Percentiles rank a stretch among this genome's conserved stretches.
phyloP scores from a whole-genome alignment of 179 eudicot genomes.

The Amaranthus tricolor region DNA sequence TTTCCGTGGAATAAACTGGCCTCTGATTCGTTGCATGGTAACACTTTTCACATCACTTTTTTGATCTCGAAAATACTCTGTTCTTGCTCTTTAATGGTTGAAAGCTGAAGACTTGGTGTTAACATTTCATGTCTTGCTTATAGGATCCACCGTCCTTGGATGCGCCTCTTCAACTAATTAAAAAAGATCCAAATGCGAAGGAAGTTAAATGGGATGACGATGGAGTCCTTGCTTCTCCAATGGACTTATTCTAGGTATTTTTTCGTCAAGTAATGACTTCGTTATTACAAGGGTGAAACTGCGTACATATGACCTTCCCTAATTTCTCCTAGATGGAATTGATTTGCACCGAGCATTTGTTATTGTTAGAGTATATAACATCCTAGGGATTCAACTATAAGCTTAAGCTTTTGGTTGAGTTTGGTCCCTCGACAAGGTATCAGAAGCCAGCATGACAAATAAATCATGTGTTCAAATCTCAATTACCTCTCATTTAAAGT shows the following conservation, averaged over 20 bases:
- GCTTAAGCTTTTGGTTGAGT: too few relatives aligned
- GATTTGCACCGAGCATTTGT: too few relatives aligned
- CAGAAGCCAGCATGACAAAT: too few relatives aligned
- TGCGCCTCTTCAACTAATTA: constrained; percentile 62
- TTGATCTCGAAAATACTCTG: background rate
- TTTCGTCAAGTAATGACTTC: background rate
- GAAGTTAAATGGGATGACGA: constrained; percentile 72
- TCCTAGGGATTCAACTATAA: too few relatives aligned
- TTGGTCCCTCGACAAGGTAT: too few relatives aligned
- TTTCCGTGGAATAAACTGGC: constrained; percentile 90
- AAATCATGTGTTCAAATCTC: too few relatives aligned
- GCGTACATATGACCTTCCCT: too few relatives aligned
- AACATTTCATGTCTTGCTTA: constrained; percentile 21
- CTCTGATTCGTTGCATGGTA: constrained; percentile 97
- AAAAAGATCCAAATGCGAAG: constrained; percentile 53
- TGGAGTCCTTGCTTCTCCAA: constrained; percentile 58
- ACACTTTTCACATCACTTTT: background rate
- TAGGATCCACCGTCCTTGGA: constrained; percentile 84
- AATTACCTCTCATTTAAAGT: too few relatives aligned
- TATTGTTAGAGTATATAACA: too few relatives aligned
- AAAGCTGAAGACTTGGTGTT: constrained; percentile 1
- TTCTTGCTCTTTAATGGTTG: background rate
- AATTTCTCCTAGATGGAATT: too few relatives aligned
- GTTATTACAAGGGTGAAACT: too few relatives aligned
- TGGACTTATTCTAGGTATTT: constrained; percentile 66